Percentiles rank a stretch among this genome's conserved stretches.
phyloP scores from a whole-genome alignment of 2,329 filamentous ascomycete genomes.

The Diaporthe velutina region DNA sequence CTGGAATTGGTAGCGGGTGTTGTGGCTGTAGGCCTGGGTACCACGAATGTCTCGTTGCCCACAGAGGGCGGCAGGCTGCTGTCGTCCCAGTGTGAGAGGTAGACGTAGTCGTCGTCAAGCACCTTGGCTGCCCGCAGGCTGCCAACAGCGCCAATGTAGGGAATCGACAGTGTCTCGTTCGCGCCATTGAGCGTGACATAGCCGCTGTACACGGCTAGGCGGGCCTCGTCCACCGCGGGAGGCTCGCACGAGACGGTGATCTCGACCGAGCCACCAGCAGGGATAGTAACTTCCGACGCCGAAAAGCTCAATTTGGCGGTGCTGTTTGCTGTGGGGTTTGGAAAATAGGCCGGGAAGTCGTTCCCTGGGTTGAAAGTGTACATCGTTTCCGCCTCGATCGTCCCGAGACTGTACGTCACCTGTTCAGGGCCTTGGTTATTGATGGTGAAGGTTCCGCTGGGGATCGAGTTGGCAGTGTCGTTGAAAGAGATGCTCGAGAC shows the following conservation, averaged over 20 bases:
- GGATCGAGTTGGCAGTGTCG: constrained; percentile 1
- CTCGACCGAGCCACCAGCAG: neutral
- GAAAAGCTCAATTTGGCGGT: constrained; percentile 1
- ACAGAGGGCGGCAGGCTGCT: neutral
- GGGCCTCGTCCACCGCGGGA: neutral
- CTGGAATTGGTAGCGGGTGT: neutral
- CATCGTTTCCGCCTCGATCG: constrained; percentile 3
- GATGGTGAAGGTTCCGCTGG: neutral
- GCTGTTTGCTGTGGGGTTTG: neutral
- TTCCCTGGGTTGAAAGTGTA: constrained; percentile 5
- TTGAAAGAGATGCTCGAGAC: constrained; percentile 17
- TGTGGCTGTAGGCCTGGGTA: neutral
- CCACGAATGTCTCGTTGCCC: constrained; percentile 9
- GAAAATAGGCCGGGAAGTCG: neutral
- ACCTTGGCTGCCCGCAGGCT: constrained; percentile 11
- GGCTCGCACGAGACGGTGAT: neutral
- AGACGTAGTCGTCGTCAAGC: neutral
- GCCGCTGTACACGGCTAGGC: neutral
- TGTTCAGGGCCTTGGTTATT: neutral
- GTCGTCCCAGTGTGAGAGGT: neutral
- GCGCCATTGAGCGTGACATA: neutral
- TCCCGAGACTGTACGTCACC: constrained; percentile 9
- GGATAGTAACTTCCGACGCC: neutral
- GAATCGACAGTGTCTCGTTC: neutral
- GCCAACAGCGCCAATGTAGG: constrained; percentile 1